Base-by-base conservation (phyloP, 805 yeast species). In the Myxozyma vanderwaltii region DNA sequence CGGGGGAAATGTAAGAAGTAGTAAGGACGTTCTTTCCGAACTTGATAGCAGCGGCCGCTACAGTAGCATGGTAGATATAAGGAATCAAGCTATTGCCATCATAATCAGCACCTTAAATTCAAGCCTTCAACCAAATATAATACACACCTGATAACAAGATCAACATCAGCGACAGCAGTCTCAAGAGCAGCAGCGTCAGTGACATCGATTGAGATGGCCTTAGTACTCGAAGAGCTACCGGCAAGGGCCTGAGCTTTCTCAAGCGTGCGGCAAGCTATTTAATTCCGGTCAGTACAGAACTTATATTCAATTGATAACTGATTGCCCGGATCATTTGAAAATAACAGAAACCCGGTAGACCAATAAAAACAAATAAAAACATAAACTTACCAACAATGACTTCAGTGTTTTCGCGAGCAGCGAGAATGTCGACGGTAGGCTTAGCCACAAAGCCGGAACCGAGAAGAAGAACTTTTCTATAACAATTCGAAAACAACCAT, bases 361-460 rank as follows among this genome's bases (percentile, higher is more conserved):
- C n/a, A n/a, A n/a, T n/a, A n/a, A n/a, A n/a, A n/a, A n/a, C n/a
- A n/a, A n/a, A n/a, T n/a, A n/a, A 39, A 13, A 39, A n/a, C n/a
- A 17, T 24, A 17, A 19, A 43, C 71, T 21, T 54, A 69, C 72
- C 78, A 67, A 94, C 98, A 46, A 98, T 94, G 66, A 94, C 96
- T 73, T 87, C 84, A 69, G 91, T 83, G 69, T 82, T 90, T 58
- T 85, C 82, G 63, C 91, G 86, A 12, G 61, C 82, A 40, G 96
- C 80, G 67, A 94, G 83, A 69, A 90, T 87, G 75, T 94, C 99
- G 64, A 94, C 97, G 56, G 97, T 92, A 70, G 99, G 99, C 78
- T 94, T 89, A 67, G 99, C 97, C 68, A 94, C 99, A 71, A 94
- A 94, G 68, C 99, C 99, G 41, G 98, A 67, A 41, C 70, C 70